Base-by-base conservation (phyloP, 805 yeast species). In the Schwanniomyces sp. region DNA sequence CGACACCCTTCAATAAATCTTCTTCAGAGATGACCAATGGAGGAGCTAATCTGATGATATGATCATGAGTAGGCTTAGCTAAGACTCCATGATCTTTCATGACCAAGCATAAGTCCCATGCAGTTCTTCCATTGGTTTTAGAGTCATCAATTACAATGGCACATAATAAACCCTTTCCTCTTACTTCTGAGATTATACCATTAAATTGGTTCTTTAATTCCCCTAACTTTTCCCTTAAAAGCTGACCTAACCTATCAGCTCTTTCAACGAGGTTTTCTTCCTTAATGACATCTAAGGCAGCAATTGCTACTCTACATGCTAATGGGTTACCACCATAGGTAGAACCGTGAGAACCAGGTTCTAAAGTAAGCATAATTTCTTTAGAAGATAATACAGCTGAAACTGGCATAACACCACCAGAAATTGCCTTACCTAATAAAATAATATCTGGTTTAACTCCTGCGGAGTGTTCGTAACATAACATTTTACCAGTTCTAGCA, bases 301-400 rank as follows among this genome's bases (percentile, higher is more conserved):
- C 97, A 65, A 89, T 84, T 51, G 97, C 94, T 17, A 90, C 97
- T 47, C 89, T 80, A 55, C 96, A 89, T 18, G 96, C 92, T 65
- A 92, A 79, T 55, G 98, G 97, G 74, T 91, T 92, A 68, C 98
- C 98, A 70, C 98, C 98, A 66, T 88, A 92, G 18, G 98, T 92
- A 26, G 97, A 91, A 44, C 98, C 98, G 70, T 92, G 98, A 28
- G 96, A 88, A 46, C 98, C 98, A 25, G 97, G 96, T 52, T 88
- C 89, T 57, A 92, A 79, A 53, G 89, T 82, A 54, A 84, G 79
- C 97, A 92, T 88, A 64, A 92, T 86, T 50, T 90, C 95, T 58
- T 75, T 81, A n/a, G 96, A 88, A 1, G 97, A 86, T 53, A 92
- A 76, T 14, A 91, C 97, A 26, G 95, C 94, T 40, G 95, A 86